Evolutionary conservation across 23 red algal genomes (phyloP).

Genomic region (Cyanidioschyzon merolae): DNA sequence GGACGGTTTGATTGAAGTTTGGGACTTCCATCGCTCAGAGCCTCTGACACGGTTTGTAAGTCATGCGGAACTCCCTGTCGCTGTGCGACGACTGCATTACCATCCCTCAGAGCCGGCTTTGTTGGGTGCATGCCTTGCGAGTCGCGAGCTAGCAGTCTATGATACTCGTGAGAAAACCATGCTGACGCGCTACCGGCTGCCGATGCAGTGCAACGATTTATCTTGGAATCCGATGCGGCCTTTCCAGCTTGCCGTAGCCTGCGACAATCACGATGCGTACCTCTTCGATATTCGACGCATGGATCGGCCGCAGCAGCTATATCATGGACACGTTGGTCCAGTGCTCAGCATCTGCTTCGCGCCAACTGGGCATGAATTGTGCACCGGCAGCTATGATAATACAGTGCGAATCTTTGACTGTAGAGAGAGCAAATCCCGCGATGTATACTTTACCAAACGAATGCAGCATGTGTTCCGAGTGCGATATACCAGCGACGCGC

Average conservation of each 20-base stretch:
- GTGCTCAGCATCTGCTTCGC: constrained; percentile 77
- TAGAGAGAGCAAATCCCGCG: not conserved
- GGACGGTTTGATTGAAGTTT: constrained; percentile 44
- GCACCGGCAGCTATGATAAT: constrained; percentile 76
- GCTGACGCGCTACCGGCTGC: constrained; percentile 45
- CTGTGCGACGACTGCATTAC: constrained; percentile 27
- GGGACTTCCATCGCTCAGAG: constrained; percentile 48
- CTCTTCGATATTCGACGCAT: constrained; percentile 69
- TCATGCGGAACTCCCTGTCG: constrained; percentile 39
- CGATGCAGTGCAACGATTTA: constrained; percentile 61
- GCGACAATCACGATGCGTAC: constrained; percentile 85
- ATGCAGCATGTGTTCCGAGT: constrained; percentile 91
- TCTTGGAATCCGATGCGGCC: constrained; percentile 94
- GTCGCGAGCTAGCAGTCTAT: constrained; percentile 58
- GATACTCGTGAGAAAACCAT: constrained; percentile 54
- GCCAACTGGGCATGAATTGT: constrained; percentile 82
- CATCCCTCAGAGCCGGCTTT: constrained; percentile 57
- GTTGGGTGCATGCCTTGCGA: constrained; percentile 41
- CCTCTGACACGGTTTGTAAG: constrained; percentile 45
- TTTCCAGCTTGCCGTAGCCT: constrained; percentile 62
- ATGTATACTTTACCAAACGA: constrained; percentile 72
- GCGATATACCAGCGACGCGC: constrained; percentile 51
- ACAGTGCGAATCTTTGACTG: constrained; percentile 57
- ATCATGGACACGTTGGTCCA: constrained; percentile 67
- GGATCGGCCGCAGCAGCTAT: constrained; percentile 14